Evolutionary conservation across 2,329 filamentous ascomycete genomes (phyloP).

Genomic region (Capronia epimyces): DNA sequence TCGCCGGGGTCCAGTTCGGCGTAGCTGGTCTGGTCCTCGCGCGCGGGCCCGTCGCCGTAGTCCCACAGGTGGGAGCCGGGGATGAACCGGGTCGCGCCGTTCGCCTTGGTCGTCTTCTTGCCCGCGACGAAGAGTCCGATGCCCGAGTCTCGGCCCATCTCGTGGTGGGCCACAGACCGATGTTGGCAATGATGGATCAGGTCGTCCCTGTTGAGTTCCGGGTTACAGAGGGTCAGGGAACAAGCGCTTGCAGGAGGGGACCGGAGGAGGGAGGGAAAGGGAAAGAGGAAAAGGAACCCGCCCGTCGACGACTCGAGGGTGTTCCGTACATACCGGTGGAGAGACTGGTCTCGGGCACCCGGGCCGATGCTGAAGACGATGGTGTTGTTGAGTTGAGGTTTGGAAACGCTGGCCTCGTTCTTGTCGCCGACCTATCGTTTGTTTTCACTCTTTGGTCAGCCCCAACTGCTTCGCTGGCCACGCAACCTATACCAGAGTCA

Average conservation of each 20-base stretch:
- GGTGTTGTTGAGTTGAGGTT: slow-evolving; percentile 19
- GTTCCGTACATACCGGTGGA: no score
- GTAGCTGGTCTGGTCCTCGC: slow-evolving; percentile 1
- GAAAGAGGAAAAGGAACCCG: no score
- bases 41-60: slow-evolving; percentile 1
- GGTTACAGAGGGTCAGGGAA: no score
- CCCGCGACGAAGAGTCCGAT: slow-evolving; percentile 11
- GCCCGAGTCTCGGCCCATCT: slow-evolving; percentile 7
- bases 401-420: slow-evolving; percentile 7
- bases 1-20: slow-evolving; percentile 2
- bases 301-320: no score
- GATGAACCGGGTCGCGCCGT: slow-evolving; percentile 29
- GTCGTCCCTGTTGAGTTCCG: slow-evolving; percentile 16
- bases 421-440: no score
- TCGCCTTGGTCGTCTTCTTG: slow-evolving; percentile 26
- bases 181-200: slow-evolving; percentile 8
- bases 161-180: background rate
- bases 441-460: no score
- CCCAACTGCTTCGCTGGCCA: no score
- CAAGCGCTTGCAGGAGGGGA: no score
- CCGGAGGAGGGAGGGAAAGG: no score
- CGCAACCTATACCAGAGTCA: slow-evolving; percentile 14
- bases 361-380: slow-evolving; percentile 15
- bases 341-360: slow-evolving; percentile 9
- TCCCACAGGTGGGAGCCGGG: slow-evolving; percentile 8